Conservation (phyloP, 208 protist genomes). For the Naegleria gruberi region DNA sequence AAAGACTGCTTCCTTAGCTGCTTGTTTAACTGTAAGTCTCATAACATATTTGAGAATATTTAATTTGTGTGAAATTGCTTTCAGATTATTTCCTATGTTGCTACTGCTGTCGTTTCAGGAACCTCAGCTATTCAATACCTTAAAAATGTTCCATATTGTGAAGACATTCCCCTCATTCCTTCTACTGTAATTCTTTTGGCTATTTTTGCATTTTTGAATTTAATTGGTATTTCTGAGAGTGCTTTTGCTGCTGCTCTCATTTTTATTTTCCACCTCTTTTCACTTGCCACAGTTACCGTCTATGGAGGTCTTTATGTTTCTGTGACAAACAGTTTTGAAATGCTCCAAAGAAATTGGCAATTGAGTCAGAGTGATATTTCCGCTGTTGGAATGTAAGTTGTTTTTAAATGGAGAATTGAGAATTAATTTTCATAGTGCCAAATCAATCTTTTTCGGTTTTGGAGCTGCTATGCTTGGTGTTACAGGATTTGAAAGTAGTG, state of each 20-base stretch:
- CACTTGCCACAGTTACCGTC: conserved; percentile 46
- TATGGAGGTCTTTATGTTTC: conserved; percentile 35
- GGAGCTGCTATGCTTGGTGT: conserved; percentile 61
- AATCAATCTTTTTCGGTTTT: conserved; percentile 62
- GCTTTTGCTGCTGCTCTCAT: conserved; percentile 54
- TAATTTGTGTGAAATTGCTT: neutral
- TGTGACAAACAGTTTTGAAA: neutral
- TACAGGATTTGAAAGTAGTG: conserved; percentile 69
- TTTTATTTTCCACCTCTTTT: conserved; percentile 57
- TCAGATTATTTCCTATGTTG: conserved; percentile 45
- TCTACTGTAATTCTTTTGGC: conserved; percentile 51
- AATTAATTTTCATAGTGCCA: neutral
- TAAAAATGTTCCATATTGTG: conserved; percentile 28
- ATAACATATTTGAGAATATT: neutral
- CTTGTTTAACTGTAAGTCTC: conserved; percentile 23
- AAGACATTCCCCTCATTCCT: conserved; percentile 31
- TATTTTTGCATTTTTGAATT: conserved; percentile 50
- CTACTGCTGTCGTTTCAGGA: conserved; percentile 57
- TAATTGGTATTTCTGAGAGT: conserved; percentile 57
- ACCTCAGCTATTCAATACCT: conserved; percentile 49
- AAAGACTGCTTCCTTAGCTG: conserved; percentile 51
- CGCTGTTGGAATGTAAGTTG: neutral
- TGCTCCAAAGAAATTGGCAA: conserved; percentile 3
- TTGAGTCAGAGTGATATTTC: neutral
- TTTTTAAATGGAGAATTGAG: too few species aligned